A percentile compares a stretch with the other conserved stretches of the same genome.
phyloP scores from a whole-genome alignment of 768 basidiomycete genomes.

The Lepiota venenata region DNA sequence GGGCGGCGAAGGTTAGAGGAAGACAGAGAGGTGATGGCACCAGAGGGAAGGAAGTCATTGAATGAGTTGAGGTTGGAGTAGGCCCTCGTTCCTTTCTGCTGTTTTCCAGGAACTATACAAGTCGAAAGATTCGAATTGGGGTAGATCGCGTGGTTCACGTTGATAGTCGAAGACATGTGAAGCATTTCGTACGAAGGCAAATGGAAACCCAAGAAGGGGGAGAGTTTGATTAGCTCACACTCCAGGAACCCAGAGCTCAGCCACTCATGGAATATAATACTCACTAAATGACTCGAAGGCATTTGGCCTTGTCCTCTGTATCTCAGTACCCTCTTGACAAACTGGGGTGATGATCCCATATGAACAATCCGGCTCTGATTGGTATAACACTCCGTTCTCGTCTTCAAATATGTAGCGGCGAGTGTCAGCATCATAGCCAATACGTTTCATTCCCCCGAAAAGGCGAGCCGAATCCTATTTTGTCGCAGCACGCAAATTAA shows the following conservation, averaged over 20 bases:
- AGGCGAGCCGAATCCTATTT: slow-evolving; percentile 45
- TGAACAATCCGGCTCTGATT: slow-evolving; percentile 36
- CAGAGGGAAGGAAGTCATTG: slow-evolving; percentile 2
- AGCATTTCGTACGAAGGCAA: not conserved
- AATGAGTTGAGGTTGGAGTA: slow-evolving; percentile 3
- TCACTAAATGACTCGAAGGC: slow-evolving; percentile 4
- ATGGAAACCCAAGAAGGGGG: too few relatives aligned
- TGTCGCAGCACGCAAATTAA: slow-evolving; percentile 2
- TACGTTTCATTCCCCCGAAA: slow-evolving; percentile 44
- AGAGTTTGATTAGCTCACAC: too few relatives aligned
- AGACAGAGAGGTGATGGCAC: not conserved
- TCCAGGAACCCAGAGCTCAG: not conserved
- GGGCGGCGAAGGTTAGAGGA: not conserved
- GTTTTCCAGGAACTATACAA: not conserved
- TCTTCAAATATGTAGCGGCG: slow-evolving; percentile 50
- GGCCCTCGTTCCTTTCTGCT: not conserved
- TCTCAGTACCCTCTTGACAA: not conserved
- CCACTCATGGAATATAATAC: not conserved
- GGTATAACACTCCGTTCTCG: slow-evolving; percentile 38
- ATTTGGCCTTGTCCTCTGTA: slow-evolving; percentile 7
- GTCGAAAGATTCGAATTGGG: too few relatives aligned
- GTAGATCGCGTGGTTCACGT: too few relatives aligned
- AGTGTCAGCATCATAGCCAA: slow-evolving; percentile 53
- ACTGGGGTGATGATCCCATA: slow-evolving; percentile 44
- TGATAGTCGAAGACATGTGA: too few relatives aligned